Conservation (phyloP, 768 basidiomycete species). For the Leccinum rimulosum region DNA sequence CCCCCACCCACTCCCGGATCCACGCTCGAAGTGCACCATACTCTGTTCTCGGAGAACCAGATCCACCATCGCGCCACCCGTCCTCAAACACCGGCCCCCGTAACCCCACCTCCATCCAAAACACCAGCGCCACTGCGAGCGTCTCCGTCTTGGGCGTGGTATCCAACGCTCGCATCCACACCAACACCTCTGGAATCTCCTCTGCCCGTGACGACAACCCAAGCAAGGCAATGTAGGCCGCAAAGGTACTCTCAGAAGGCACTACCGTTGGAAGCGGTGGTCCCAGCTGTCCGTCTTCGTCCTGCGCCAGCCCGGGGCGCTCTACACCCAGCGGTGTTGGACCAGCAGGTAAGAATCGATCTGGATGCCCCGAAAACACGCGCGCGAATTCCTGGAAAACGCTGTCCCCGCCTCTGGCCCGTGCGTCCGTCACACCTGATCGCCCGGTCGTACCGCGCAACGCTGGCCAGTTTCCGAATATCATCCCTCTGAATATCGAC, state of each 20-base stretch:
- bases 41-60: constrained; percentile 17
- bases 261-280: constrained; percentile 36
- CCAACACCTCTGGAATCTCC: constrained; percentile 65
- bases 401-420: constrained; percentile 15
- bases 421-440: constrained; percentile 20
- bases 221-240: constrained; percentile 59
- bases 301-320: constrained; percentile 4
- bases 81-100: constrained; percentile 57
- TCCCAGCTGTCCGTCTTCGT: constrained; percentile 10
- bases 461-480: constrained; percentile 56
- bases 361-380: constrained; percentile 11
- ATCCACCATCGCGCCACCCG: constrained; percentile 23
- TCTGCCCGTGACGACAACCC: constrained; percentile 45
- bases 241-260: constrained; percentile 52
- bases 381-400: constrained; percentile 22
- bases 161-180: constrained; percentile 68
- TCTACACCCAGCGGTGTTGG: background rate
- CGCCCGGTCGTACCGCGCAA: constrained; percentile 32
- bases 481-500: constrained; percentile 51
- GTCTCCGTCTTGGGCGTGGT: constrained; percentile 47
- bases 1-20: constrained; percentile 59
- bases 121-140: constrained; percentile 58
- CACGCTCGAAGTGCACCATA: constrained; percentile 37
- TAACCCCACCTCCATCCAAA: constrained; percentile 70
- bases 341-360: constrained; percentile 10